Conservation (phyloP, 345 rosid genomes). For the Lepidium aucheri region DNA sequence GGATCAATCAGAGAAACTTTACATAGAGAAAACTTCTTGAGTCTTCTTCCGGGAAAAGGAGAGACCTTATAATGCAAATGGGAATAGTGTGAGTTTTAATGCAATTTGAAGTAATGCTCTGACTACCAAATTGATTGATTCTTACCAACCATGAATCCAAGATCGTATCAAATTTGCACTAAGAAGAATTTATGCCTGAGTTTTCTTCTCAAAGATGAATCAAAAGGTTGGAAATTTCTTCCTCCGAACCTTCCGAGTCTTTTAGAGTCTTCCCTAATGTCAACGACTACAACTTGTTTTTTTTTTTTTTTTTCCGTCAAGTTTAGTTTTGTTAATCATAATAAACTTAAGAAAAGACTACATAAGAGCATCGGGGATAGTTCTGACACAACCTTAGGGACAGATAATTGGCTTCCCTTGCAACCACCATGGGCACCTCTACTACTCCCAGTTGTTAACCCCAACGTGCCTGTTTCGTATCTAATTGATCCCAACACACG, state of each 20-base stretch:
- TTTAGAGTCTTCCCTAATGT: neutral
- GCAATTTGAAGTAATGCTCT: neutral
- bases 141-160: neutral
- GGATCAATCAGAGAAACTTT: conserved; percentile 3
- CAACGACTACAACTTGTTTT: too few relatives aligned
- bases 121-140: conserved; percentile 3
- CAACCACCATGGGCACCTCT: too few relatives aligned
- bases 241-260: neutral
- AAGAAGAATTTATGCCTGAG: neutral
- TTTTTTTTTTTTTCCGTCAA: too few relatives aligned
- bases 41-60: neutral
- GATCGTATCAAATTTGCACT: neutral
- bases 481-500: too few relatives aligned
- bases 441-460: too few relatives aligned
- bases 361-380: too few relatives aligned
- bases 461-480: too few relatives aligned
- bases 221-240: neutral
- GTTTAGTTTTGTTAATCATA: too few relatives aligned
- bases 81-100: neutral
- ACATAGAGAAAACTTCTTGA: neutral
- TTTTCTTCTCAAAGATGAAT: conserved; percentile 1
- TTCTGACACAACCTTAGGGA: too few relatives aligned
- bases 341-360: too few relatives aligned
- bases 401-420: too few relatives aligned
- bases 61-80: too few relatives aligned